phyloP scores from a whole-genome alignment of 1,284 basidiomycete species.

The Takashimella koratensis region DNA sequence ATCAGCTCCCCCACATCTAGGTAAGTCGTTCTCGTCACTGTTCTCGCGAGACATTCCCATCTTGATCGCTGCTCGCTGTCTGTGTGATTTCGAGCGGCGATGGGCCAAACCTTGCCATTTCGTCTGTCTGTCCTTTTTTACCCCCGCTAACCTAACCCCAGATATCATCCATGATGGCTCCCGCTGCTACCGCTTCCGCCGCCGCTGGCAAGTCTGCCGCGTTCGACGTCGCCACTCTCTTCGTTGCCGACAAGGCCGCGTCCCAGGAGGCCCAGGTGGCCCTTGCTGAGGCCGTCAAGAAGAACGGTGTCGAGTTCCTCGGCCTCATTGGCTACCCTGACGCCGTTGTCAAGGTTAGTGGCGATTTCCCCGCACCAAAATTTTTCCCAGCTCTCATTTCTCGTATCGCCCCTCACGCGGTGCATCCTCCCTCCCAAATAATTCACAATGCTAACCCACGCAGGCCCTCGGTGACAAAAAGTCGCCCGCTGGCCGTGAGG shows the following conservation, averaged over 20 bases:
- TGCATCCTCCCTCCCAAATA: background rate
- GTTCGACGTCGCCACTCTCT: conserved; percentile 49
- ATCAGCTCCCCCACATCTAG: background rate
- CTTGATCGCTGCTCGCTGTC: no score
- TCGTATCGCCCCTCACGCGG: background rate
- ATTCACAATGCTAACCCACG: background rate
- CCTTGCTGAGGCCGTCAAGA: conserved; percentile 71
- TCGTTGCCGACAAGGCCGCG: conserved; percentile 51
- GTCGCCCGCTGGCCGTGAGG: conserved; percentile 51
- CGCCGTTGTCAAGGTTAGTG: conserved; percentile 66
- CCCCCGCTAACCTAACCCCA: background rate
- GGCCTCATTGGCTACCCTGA: conserved; percentile 71
- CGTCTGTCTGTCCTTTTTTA: background rate
- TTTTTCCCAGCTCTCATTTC: background rate
- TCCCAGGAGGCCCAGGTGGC: conserved; percentile 67
- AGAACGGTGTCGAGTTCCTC: conserved; percentile 80
- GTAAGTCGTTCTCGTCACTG: background rate
- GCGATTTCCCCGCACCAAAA: background rate
- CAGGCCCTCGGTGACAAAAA: conserved; percentile 58
- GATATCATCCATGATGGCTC: conserved; percentile 37
- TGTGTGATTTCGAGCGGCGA: no score
- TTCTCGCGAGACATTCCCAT: no score
- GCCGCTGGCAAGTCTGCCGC: conserved; percentile 39
- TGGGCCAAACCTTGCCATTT: no score
- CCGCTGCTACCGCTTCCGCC: conserved; percentile 42